Evolutionary conservation across 1,284 basidiomycete genomes (phyloP).

Genomic region (Cutaneotrichosporon daszewskae): DNA sequence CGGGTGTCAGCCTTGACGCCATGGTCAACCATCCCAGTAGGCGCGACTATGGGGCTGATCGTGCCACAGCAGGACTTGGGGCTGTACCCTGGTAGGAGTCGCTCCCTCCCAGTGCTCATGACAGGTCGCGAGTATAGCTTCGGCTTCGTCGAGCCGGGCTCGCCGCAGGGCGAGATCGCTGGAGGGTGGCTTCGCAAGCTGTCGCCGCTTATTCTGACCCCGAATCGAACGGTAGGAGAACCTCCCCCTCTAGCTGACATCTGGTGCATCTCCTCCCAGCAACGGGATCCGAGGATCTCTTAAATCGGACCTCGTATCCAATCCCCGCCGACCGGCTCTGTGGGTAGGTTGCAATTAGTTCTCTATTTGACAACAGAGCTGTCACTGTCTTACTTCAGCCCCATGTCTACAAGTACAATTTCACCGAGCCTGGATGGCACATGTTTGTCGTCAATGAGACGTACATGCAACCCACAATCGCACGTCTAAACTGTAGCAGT

Average conservation of each 20-base stretch:
- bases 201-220: slow-evolving; percentile 34
- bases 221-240: slow-evolving; percentile 28
- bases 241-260: not conserved
- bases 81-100: too few species aligned
- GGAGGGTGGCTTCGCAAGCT: slow-evolving; percentile 42
- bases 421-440: slow-evolving; percentile 40
- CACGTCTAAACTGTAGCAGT: too few species aligned
- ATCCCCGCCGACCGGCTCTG: slow-evolving; percentile 28
- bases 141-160: slow-evolving; percentile 42
- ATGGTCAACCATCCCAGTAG: slow-evolving; percentile 24
- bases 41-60: slow-evolving; percentile 39
- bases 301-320: slow-evolving; percentile 17
- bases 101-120: not conserved
- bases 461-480: slow-evolving; percentile 31
- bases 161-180: slow-evolving; percentile 29
- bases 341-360: too few species aligned
- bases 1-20: not conserved
- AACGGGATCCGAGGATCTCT: slow-evolving; percentile 24
- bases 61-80: too few species aligned
- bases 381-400: not conserved
- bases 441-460: slow-evolving; percentile 46
- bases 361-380: not conserved
- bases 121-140: slow-evolving; percentile 33
- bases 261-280: slow-evolving; percentile 35
- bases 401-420: slow-evolving; percentile 28